These are phyloP conservation scores for Saturnispora quitensis DNA, from an alignment of 805 yeast species.

Conservation along the genomic window DNA sequence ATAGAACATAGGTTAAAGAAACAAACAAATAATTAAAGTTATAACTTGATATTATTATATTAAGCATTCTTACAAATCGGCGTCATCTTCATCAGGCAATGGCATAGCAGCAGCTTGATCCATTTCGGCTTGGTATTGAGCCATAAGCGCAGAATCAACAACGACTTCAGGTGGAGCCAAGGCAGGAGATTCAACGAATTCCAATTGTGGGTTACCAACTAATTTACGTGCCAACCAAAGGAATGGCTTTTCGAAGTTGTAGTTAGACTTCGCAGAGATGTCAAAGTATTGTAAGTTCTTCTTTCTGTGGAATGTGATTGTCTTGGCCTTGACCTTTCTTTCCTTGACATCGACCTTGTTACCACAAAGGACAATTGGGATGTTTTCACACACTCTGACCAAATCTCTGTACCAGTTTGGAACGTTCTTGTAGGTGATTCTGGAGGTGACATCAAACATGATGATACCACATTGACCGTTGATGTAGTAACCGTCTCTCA, in stretches of 20 bases:
- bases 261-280: conserved; percentile 98
- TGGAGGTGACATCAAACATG: conserved; percentile 98
- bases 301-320: conserved; percentile 99
- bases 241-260: conserved; percentile 99
- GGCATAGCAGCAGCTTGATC: conserved; percentile 99
- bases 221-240: conserved; percentile 99
- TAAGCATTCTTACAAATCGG: conserved; percentile 66
- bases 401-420: conserved; percentile 99
- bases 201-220: conserved; percentile 96
- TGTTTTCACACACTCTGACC: conserved; percentile 99
- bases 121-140: conserved; percentile 98
- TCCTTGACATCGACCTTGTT: conserved; percentile 99
- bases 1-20: not conserved
- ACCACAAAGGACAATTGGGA: conserved; percentile 98
- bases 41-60: not conserved
- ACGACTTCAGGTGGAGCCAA: conserved; percentile 99
- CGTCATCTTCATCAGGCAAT: conserved; percentile 99
- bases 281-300: conserved; percentile 99
- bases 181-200: conserved; percentile 98
- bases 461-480: conserved; percentile 99
- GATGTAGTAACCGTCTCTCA: conserved; percentile 99
- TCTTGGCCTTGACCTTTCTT: conserved; percentile 99
- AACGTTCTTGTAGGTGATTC: conserved; percentile 98
- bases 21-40: not conserved
- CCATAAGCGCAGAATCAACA: conserved; percentile 94